Percentiles rank a stretch among this genome's conserved stretches.
Evolutionary conservation across 768 basidiomycete genomes (phyloP).

Genomic region (Lentinula guzmanii): DNA sequence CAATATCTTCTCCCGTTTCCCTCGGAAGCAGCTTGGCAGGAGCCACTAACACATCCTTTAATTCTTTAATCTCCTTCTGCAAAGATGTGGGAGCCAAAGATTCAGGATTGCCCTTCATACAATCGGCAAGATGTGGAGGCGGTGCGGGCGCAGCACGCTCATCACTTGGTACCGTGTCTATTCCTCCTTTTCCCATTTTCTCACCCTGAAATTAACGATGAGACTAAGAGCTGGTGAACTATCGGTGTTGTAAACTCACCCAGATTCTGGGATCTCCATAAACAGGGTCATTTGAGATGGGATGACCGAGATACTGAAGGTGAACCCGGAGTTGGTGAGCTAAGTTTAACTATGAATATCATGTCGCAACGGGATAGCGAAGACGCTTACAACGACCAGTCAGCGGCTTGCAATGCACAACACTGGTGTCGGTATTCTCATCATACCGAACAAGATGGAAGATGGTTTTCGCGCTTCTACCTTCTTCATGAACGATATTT

Average conservation of each 20-base stretch:
- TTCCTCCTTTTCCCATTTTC: constrained; percentile 70
- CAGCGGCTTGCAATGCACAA: constrained; percentile 76
- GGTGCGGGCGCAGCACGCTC: constrained; percentile 60
- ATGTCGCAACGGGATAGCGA: background rate
- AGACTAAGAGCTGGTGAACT: background rate
- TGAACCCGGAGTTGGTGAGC: constrained; percentile 98
- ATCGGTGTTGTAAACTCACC: constrained; percentile 32
- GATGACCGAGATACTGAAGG: constrained; percentile 87
- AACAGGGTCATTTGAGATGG: constrained; percentile 93
- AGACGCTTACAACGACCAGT: constrained; percentile 81
- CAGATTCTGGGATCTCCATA: constrained; percentile 80
- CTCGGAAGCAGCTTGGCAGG: constrained; percentile 56
- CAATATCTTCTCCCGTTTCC: constrained; percentile 83
- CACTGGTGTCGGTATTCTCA: constrained; percentile 70
- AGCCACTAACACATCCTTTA: background rate
- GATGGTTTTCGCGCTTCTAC: constrained; percentile 89
- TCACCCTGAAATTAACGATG: constrained; percentile 42
- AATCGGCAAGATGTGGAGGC: constrained; percentile 38
- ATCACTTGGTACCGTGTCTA: constrained; percentile 67
- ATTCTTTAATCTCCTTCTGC: background rate
- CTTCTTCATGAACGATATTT: constrained; percentile 92
- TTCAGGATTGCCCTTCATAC: constrained; percentile 40
- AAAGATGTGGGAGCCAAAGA: constrained; percentile 18
- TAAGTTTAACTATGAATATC: constrained; percentile 21
- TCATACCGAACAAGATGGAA: constrained; percentile 85